Conservation (phyloP, 371 early-diverging fungal genomes). For the Mortierella sp. region DNA sequence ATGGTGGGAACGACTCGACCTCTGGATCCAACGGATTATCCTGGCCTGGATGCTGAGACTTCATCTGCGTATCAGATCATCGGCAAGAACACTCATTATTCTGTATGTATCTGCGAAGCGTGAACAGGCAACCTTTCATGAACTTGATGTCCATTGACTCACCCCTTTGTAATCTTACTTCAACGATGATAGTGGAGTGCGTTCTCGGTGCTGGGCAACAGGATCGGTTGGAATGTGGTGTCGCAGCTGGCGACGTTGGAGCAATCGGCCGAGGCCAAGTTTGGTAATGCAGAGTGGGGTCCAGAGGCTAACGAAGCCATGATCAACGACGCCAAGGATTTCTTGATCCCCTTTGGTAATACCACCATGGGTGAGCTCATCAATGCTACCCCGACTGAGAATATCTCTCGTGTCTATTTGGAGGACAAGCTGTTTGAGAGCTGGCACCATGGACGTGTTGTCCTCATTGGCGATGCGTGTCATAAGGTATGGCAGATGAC, state of each 20-base stretch:
- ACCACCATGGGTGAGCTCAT: conserved; percentile 3
- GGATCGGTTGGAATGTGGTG: conserved; percentile 1
- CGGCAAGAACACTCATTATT: conserved; percentile 7
- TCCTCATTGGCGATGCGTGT: conserved; percentile 27
- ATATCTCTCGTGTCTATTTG: conserved; percentile 20
- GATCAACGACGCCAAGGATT: no score
- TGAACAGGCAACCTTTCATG: no score
- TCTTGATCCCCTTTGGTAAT: no score
- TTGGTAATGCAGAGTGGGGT: not conserved
- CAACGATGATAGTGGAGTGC: no score
- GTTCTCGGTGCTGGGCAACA: not conserved
- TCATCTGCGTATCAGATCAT: not conserved
- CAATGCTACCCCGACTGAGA: conserved; percentile 7
- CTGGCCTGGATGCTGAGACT: not conserved
- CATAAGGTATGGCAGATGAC: no score
- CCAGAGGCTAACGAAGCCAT: no score
- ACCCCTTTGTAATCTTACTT: no score
- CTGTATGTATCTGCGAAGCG: not conserved
- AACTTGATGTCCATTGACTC: no score
- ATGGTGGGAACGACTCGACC: no score
- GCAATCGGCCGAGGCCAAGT: not conserved
- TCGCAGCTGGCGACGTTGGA: not conserved
- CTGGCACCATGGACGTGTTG: conserved; percentile 24
- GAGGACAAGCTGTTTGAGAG: conserved; percentile 36
- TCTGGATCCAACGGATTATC: not conserved